phyloP scores from a whole-genome alignment of 176 grass and related monocot genomes.

The Zea luxurians region DNA sequence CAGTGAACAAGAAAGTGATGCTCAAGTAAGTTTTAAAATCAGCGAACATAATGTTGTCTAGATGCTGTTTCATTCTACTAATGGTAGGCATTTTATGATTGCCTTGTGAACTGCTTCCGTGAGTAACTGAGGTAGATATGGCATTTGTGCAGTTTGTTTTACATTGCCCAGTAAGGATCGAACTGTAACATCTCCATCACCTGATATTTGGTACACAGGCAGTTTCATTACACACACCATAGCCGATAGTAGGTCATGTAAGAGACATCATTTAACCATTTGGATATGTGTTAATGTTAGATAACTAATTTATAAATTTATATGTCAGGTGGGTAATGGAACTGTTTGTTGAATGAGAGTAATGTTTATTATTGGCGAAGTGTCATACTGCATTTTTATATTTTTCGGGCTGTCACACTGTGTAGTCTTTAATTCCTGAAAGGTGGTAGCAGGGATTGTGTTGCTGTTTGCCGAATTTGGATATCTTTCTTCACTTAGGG shows the following conservation, averaged over 20 bases:
- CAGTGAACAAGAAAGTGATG: conserved; percentile 94
- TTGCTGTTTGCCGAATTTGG: conserved; percentile 19
- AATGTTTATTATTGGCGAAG: conserved; percentile 35
- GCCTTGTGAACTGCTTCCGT: neutral
- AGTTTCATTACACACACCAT: conserved; percentile 51
- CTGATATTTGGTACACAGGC: conserved; percentile 31
- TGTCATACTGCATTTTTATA: conserved; percentile 25
- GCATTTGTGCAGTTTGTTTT: conserved; percentile 28
- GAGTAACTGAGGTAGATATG: neutral
- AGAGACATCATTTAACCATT: conserved; percentile 5
- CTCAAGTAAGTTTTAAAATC: conserved; percentile 78
- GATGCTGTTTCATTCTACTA: neutral
- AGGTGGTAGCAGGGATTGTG: neutral
- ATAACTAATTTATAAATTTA: conserved; percentile 35
- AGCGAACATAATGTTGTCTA: neutral
- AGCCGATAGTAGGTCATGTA: neutral
- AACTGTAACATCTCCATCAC: conserved; percentile 18
- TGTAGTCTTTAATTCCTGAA: neutral
- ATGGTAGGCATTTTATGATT: neutral
- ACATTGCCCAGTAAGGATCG: conserved; percentile 35
- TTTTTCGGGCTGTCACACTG: neutral
- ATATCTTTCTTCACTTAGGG: conserved; percentile 29
- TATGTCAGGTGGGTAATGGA: conserved; percentile 42
- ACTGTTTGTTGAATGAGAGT: conserved; percentile 46
- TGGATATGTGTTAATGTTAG: conserved; percentile 24